Base-by-base conservation (phyloP, 1,284 basidiomycete species). In the Tilletia setariae region DNA sequence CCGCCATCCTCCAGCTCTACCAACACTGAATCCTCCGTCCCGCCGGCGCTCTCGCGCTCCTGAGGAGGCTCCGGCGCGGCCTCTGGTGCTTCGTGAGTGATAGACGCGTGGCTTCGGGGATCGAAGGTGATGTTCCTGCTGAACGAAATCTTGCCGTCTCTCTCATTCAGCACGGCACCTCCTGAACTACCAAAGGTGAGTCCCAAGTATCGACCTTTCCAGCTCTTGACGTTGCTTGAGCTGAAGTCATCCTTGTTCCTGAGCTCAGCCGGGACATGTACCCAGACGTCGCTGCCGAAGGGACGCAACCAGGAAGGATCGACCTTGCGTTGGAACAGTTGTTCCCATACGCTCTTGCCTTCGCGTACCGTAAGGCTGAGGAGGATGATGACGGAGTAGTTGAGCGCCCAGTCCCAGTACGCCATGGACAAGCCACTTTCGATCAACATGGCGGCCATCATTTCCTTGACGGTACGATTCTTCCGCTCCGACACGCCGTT, bases 391-490 rank as follows among this genome's bases (percentile, higher is more conserved):
- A 19, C 19, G 9, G 43, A 9, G 43, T 44, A 44, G 9, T 9
- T 44, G 43, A 44, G 43, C 43, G 43, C 43, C 43, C 43, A 44
- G 19, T 44, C 43, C 43, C 43, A 44, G 43, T 44, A 44, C 43
- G 43, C 43, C 43, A 44, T 44, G 9, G 43, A 9, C 11, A 44
- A 9, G 9, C 43, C 43, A 9, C 43, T 19, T 9, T 19, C 43
- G 19, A 44, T 44, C 43, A 44, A 44, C 43, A 44, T 44, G 9
- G 43, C 43, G 9, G 43, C 9, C 43, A 44, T 44, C 43, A 44
- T 44, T n/a, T 81, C 75, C 1, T 78, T 56, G 16, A 78, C 75
- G 1, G 81, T 84, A 1, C 81, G 64, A 72, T 19, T 44, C 43
- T 44, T 44, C 43, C 43, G 43, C 19, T 44, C 43, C 43, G 43